phyloP scores from a whole-genome alignment of 345 rosid genomes.

The Fremontodendron californicum region DNA sequence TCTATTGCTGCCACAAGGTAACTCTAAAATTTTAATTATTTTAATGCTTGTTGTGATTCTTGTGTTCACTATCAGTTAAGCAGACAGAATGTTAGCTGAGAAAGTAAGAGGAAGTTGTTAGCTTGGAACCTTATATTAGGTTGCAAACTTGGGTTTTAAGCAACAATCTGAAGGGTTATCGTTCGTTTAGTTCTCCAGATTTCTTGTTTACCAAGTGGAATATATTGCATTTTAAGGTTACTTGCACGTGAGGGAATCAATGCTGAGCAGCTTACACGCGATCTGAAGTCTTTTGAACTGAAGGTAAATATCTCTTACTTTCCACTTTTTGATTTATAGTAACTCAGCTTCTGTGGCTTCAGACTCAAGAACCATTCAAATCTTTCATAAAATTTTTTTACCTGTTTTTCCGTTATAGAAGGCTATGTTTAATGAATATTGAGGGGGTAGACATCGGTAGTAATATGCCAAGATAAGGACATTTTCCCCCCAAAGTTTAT shows the following conservation, averaged over 20 bases:
- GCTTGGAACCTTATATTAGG: neutral
- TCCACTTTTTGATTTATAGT: neutral
- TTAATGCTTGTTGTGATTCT: neutral
- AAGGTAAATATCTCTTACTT: slow-evolving; percentile 43
- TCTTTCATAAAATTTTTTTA: neutral
- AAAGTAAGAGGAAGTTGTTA: slow-evolving; percentile 4
- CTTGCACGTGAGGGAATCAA: slow-evolving; percentile 98
- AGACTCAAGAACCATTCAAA: slow-evolving; percentile 1
- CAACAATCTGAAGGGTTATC: neutral
- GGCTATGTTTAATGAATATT: neutral
- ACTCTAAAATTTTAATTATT: neutral
- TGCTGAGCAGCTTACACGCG: slow-evolving; percentile 94
- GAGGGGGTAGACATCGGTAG: neutral
- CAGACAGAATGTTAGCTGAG: neutral
- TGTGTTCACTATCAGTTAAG: neutral
- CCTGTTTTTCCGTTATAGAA: neutral
- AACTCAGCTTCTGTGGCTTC: neutral
- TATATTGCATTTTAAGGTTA: slow-evolving; percentile 40
- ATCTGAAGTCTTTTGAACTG: slow-evolving; percentile 87
- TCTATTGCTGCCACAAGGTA: slow-evolving; percentile 96
- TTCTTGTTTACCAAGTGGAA: neutral
- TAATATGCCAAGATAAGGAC: neutral
- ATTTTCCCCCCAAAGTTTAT: too few relatives aligned
- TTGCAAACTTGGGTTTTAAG: neutral
- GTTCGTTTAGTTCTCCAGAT: neutral